Percentiles rank a stretch among this genome's conserved stretches.
Conservation (phyloP, 2,329 filamentous ascomycete species). For the Exophiala xenobiotica region DNA sequence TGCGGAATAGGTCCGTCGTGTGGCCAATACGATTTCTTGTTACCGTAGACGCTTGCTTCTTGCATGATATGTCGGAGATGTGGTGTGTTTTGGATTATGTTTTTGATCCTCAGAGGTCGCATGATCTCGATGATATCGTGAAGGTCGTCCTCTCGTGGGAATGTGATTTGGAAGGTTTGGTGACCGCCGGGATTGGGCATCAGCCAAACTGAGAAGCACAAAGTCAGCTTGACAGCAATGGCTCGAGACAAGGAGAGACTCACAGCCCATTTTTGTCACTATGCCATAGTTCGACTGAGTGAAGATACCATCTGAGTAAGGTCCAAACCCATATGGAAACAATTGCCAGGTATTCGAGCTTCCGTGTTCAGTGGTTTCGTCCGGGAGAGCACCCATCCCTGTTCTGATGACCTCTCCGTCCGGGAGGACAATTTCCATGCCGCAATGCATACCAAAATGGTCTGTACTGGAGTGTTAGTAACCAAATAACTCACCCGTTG, state of each 20-base stretch:
- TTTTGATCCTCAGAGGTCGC: slow-evolving; percentile 42
- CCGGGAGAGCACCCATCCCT: slow-evolving; percentile 38
- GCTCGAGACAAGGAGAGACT: slow-evolving; percentile 24
- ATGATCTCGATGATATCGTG: slow-evolving; percentile 42
- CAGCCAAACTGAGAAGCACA: slow-evolving; percentile 15
- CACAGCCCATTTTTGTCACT: slow-evolving; percentile 30
- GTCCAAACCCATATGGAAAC: slow-evolving; percentile 4
- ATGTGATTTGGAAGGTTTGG: no score
- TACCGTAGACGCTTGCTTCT: slow-evolving; percentile 38
- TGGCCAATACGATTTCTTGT: slow-evolving; percentile 36
- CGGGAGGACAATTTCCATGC: slow-evolving; percentile 45
- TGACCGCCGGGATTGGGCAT: no score
- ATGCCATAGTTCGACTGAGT: slow-evolving; percentile 27
- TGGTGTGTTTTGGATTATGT: slow-evolving; percentile 41
- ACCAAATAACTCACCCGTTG: no score
- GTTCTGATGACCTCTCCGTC: slow-evolving; percentile 41
- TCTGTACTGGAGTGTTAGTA: no score
- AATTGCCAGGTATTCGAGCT: slow-evolving; percentile 12
- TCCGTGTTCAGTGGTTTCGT: no score
- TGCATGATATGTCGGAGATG: slow-evolving; percentile 34
- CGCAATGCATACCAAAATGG: slow-evolving; percentile 47
- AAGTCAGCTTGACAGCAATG: slow-evolving; percentile 14
- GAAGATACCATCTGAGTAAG: slow-evolving; percentile 14
- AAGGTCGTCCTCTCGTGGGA: no score
- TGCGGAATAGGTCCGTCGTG: slow-evolving; percentile 34